A percentile compares a stretch with the other conserved stretches of the same genome.
These are phyloP conservation scores for Phytophthora pisi DNA, from an alignment of 352 stramenopile species.

Conservation along the genomic window DNA sequence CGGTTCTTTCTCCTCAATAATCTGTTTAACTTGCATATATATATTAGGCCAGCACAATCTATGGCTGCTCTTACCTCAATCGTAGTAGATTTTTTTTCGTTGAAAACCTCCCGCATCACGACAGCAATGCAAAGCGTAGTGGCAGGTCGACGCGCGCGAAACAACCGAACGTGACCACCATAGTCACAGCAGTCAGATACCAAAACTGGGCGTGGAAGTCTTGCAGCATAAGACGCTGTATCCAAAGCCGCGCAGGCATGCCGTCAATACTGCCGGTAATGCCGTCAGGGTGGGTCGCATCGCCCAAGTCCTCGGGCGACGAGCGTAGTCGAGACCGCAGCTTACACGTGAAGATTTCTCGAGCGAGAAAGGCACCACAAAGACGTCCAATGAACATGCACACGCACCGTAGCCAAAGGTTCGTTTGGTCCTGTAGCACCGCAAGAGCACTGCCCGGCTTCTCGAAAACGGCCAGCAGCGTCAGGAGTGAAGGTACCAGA, in stretches of 20 bases:
- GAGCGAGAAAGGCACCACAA: constrained; percentile 72
- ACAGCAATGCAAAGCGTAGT: constrained; percentile 75
- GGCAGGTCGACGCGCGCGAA: constrained; percentile 79
- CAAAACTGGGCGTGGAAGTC: constrained; percentile 89
- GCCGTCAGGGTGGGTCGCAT: constrained; percentile 17
- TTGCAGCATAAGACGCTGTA: constrained; percentile 86
- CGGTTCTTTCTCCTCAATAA: constrained; percentile 19
- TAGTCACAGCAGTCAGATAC: constrained; percentile 85
- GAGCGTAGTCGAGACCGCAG: constrained; percentile 60
- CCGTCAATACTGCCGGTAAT: constrained; percentile 58
- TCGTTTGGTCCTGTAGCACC: constrained; percentile 72
- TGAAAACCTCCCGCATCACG: constrained; percentile 17
- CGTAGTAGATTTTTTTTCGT: constrained; percentile 12
- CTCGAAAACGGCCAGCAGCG: constrained; percentile 75
- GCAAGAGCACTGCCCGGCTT: constrained; percentile 66
- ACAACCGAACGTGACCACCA: constrained; percentile 86
- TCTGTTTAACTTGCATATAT: constrained; percentile 30
- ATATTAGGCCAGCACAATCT: constrained; percentile 29
- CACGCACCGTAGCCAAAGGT: constrained; percentile 85
- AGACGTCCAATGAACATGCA: constrained; percentile 85
- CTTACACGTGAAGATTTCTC: constrained; percentile 89
- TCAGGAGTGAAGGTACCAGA: constrained; percentile 81
- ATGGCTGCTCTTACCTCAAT: constrained; percentile 21
- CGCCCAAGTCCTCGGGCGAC: constrained; percentile 30
- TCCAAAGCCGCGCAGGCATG: constrained; percentile 76